phyloP scores from a whole-genome alignment of 2,329 filamentous ascomycete genomes.

The Penicillium sp. region DNA sequence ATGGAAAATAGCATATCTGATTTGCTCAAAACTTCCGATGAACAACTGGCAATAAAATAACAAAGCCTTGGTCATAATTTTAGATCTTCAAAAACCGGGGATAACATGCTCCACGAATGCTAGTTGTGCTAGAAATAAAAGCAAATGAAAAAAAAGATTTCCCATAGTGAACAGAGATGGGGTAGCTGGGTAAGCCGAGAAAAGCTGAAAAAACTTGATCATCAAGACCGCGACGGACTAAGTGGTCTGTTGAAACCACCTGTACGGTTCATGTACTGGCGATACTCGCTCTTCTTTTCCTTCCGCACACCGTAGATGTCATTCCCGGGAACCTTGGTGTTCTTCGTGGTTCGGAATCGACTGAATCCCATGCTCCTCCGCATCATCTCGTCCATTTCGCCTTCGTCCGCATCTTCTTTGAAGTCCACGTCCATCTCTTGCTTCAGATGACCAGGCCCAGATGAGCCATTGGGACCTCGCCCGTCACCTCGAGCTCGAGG shows the following conservation, averaged over 20 bases:
- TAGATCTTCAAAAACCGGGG: conserved; percentile 12
- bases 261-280: conserved; percentile 80
- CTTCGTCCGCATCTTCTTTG: conserved; percentile 53
- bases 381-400: conserved; percentile 72
- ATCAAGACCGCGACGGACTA: conserved; percentile 42
- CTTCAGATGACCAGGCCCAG: conserved; percentile 25
- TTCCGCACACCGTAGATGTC: conserved; percentile 77
- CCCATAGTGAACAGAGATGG: not conserved
- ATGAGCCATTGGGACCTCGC: conserved; percentile 24
- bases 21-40: conserved; percentile 1
- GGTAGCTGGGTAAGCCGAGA: not conserved
- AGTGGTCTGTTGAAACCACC: conserved; percentile 52
- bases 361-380: conserved; percentile 86
- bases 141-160: conserved; percentile 6
- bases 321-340: conserved; percentile 85
- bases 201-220: not conserved
- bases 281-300: conserved; percentile 91
- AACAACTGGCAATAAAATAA: conserved; percentile 7
- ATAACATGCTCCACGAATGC: conserved; percentile 34
- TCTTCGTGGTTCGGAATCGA: conserved; percentile 81
- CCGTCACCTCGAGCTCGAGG: conserved; percentile 21
- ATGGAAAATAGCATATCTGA: not conserved
- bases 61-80: conserved; percentile 7
- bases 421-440: conserved; percentile 42
- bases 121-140: conserved; percentile 19